Base-by-base conservation (phyloP, 129 eudicot species). In the Chrysanthemum lavandulifolium region DNA sequence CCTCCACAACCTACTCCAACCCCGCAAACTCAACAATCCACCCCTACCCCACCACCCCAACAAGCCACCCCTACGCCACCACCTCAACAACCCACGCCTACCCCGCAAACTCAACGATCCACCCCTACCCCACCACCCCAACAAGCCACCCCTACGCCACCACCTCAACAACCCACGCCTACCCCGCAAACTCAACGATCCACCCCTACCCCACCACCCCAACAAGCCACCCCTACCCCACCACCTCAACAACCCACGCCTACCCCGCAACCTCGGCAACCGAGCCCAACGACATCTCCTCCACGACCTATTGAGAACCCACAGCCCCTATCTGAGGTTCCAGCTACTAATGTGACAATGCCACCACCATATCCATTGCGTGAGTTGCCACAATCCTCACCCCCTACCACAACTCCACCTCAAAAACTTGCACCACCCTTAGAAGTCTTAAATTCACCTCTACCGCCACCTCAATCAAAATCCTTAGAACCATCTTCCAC, bases 291-390 rank as follows among this genome's bases (percentile, higher is more conserved):
- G 5, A 2, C 47, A 40, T 40, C 47, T 40, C 47, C 47, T 40
- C 47, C 2, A 50, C 69, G 19, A 55, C 73, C 67, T 9, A 43
- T 47, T 13, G 18, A 78, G 25, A 68, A 82, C 68, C 23, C 65
- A 10, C 69, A 65, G 9, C 58, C 69, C 43, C 67, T 81, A 6
- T n/a, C 80, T 16, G 47, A 67, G 1, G 40, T 45, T 16, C 74
- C 57, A 16, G 45, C 80, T 43, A 77, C 74, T 54, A 52, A 47
- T 72, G 68, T 65, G 61, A 64, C 68, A 25, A n/a, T 67, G 61
- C 71, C 84, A 61, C 77, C 77, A 60, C 43, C 83, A 69, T 60
- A 75, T 5, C 68, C 63, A 40, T 59, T 78, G 2, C 80, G 73
- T 55, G 76, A 65, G 29, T 61, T 71, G 49, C 66, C 62, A 36